phyloP scores from a whole-genome alignment of 768 basidiomycete genomes.

The Suillus sp. region DNA sequence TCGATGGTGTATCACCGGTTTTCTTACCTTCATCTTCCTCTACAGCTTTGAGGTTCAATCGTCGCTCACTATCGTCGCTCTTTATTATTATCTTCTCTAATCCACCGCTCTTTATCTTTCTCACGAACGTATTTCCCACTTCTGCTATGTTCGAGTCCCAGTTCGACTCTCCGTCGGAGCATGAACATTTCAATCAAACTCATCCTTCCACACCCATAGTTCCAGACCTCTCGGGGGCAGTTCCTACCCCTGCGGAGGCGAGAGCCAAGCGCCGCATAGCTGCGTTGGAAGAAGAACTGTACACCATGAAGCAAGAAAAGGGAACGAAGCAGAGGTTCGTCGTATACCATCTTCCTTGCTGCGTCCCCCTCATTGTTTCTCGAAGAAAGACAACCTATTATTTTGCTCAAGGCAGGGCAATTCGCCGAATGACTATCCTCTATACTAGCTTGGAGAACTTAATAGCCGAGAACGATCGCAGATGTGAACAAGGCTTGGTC shows the following conservation, averaged over 20 bases:
- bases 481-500: neutral
- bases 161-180: no score
- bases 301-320: no score
- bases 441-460: neutral
- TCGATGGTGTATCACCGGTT: no score
- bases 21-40: no score
- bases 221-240: neutral
- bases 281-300: neutral
- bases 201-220: no score
- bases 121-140: no score
- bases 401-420: neutral
- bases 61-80: no score
- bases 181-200: no score
- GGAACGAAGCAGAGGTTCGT: neutral
- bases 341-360: neutral
- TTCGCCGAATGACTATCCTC: neutral
- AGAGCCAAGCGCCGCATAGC: slow-evolving; percentile 2
- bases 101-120: no score
- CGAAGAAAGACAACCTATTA: neutral
- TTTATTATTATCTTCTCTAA: no score
- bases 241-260: neutral
- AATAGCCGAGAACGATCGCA: slow-evolving; percentile 3
- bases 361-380: neutral
- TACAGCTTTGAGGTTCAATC: no score
- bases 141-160: no score